These are phyloP conservation scores for Aegilops speltoides DNA, from an alignment of 176 grass and related monocot species.

Conservation along the genomic window DNA sequence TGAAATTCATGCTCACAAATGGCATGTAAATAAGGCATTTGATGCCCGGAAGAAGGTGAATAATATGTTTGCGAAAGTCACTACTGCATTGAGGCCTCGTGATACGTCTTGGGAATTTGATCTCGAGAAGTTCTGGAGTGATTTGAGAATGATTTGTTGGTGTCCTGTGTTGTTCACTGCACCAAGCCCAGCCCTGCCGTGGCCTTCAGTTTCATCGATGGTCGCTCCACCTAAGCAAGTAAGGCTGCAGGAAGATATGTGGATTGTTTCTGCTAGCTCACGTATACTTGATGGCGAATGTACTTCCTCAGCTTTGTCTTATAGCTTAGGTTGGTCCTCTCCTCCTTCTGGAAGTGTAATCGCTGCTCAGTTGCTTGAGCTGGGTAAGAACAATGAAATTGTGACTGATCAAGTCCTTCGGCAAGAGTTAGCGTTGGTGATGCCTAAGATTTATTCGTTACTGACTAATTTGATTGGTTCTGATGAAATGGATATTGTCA, in stretches of 20 bases:
- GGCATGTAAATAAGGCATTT: constrained; percentile 55
- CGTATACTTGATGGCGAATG: constrained; percentile 96
- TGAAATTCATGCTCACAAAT: constrained; percentile 87
- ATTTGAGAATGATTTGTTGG: constrained; percentile 96
- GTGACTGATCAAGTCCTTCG: constrained; percentile 75
- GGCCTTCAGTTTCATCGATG: constrained; percentile 86
- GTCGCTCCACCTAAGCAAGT: constrained; percentile 93
- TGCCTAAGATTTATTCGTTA: constrained; percentile 94
- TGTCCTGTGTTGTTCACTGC: constrained; percentile 82
- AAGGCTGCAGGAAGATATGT: constrained; percentile 89
- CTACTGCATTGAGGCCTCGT: constrained; percentile 51
- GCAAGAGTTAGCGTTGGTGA: constrained; percentile 87
- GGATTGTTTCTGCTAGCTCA: constrained; percentile 94
- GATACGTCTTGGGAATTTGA: constrained; percentile 71
- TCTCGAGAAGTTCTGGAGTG: constrained; percentile 86
- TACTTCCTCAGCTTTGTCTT: constrained; percentile 79
- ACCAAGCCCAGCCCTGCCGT: constrained; percentile 79
- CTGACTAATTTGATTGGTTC: constrained; percentile 80
- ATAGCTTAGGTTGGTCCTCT: constrained; percentile 76
- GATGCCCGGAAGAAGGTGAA: constrained; percentile 72
- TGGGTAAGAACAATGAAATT: constrained; percentile 97
- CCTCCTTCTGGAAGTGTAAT: constrained; percentile 93
- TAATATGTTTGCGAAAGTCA: constrained; percentile 83
- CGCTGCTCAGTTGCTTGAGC: constrained; percentile 95
- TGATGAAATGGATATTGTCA: constrained; percentile 99